A percentile compares a stretch with the other conserved stretches of the same genome.
Evolutionary conservation across 768 basidiomycete species (phyloP).

Genomic region (Boletus edulis): DNA sequence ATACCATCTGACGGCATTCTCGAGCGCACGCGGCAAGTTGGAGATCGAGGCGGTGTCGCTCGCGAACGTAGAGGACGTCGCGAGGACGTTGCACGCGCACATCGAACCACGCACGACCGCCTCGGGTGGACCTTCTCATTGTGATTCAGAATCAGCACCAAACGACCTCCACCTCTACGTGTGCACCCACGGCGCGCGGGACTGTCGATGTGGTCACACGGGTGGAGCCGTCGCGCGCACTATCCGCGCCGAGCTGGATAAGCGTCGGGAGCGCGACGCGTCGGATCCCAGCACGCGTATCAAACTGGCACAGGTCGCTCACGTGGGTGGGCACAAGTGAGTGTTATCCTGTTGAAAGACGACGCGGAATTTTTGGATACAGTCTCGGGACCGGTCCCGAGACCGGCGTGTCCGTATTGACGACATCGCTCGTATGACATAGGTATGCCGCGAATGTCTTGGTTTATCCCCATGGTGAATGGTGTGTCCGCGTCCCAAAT

Average conservation of each 20-base stretch:
- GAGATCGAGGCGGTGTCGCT: constrained; percentile 48
- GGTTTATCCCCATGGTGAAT: constrained; percentile 70
- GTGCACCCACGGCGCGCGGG: constrained; percentile 76
- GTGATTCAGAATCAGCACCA: neutral
- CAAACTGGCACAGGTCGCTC: constrained; percentile 62
- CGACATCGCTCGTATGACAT: neutral
- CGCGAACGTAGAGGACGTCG: constrained; percentile 51
- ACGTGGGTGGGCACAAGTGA: constrained; percentile 84
- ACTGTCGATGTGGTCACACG: constrained; percentile 74
- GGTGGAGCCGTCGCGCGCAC: constrained; percentile 57
- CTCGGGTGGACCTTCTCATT: constrained; percentile 14
- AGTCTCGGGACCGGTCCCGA: neutral
- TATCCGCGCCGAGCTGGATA: constrained; percentile 50
- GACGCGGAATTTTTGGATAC: neutral
- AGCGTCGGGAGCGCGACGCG: constrained; percentile 30
- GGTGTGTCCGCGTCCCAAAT: constrained; percentile 39
- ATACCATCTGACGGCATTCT: constrained; percentile 53
- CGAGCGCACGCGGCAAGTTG: constrained; percentile 42
- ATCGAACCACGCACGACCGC: constrained; percentile 21
- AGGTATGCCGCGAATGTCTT: constrained; percentile 72
- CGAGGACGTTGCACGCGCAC: constrained; percentile 32
- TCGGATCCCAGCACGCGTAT: constrained; percentile 34
- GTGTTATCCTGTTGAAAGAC: constrained; percentile 22
- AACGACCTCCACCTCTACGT: constrained; percentile 53
- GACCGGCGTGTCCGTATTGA: neutral